Percentiles rank a stretch among this genome's conserved stretches.
These are phyloP conservation scores for Colletotrichum lini DNA, from an alignment of 2,329 filamentous ascomycete species.

Conservation along the genomic window DNA sequence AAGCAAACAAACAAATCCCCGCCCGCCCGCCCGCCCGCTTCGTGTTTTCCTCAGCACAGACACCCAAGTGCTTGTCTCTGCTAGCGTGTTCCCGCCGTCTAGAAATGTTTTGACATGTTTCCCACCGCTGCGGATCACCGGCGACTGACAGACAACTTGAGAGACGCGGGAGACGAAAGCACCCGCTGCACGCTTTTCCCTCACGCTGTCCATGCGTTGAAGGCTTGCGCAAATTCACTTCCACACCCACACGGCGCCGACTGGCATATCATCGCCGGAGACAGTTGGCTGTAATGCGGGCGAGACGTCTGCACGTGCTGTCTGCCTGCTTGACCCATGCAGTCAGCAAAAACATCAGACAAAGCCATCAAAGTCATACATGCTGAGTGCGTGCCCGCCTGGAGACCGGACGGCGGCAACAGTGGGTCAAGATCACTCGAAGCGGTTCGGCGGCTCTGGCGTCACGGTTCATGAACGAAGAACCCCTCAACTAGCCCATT, in stretches of 20 bases:
- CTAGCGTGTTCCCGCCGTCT: neutral
- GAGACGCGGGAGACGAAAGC: neutral
- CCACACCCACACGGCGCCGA: neutral
- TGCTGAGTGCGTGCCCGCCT: no score
- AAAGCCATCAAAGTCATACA: neutral
- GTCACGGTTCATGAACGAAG: no score
- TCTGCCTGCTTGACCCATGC: constrained; percentile 1
- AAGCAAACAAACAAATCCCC: no score
- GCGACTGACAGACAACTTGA: neutral
- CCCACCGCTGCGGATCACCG: neutral
- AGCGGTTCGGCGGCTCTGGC: no score
- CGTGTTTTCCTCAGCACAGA: constrained; percentile 1
- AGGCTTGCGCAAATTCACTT: neutral
- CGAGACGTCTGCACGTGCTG: constrained; percentile 9
- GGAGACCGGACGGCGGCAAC: neutral
- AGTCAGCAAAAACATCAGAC: neutral
- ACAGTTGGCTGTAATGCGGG: constrained; percentile 2
- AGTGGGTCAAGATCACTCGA: no score
- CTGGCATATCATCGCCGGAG: neutral
- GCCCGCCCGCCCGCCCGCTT: neutral
- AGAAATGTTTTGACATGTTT: neutral
- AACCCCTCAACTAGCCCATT: no score
- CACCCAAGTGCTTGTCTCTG: neutral
- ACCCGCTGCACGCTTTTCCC: neutral
- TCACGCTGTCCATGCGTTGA: no score